These are phyloP conservation scores for Phycomyces nitens DNA, from an alignment of 192 early-diverging fungal genomes.

Conservation along the genomic window DNA sequence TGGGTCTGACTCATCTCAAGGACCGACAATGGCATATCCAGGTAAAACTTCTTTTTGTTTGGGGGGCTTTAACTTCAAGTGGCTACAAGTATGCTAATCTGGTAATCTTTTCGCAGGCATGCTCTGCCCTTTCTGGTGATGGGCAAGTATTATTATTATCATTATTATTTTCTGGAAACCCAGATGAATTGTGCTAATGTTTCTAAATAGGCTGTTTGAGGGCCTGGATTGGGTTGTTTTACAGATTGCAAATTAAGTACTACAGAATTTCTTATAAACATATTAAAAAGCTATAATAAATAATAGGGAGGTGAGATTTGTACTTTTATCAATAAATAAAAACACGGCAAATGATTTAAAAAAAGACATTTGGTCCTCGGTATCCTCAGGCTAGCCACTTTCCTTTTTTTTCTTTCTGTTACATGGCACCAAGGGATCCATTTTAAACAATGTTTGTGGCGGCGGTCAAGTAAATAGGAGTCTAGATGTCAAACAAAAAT, in stretches of 20 bases:
- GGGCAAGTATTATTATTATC: constrained; percentile 46
- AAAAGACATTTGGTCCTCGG: too few species aligned
- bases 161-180: not conserved
- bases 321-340: not conserved
- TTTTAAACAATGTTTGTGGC: too few species aligned
- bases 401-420: too few species aligned
- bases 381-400: too few species aligned
- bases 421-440: too few species aligned
- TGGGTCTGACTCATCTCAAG: constrained; percentile 53
- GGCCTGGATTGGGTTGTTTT: constrained; percentile 60
- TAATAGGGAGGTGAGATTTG: not conserved
- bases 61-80: too few species aligned
- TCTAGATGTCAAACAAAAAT: too few species aligned
- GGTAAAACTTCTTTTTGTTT: too few species aligned
- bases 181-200: too few species aligned
- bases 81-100: not conserved
- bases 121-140: constrained; percentile 64
- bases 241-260: constrained; percentile 32
- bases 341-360: too few species aligned
- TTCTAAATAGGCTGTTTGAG: constrained; percentile 52
- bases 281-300: not conserved
- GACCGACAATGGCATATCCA: constrained; percentile 75
- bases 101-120: constrained; percentile 39
- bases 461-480: too few species aligned
- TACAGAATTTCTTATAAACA: not conserved